phyloP scores from a whole-genome alignment of 257 asterid genomes.

The Nicotiana paniculata region DNA sequence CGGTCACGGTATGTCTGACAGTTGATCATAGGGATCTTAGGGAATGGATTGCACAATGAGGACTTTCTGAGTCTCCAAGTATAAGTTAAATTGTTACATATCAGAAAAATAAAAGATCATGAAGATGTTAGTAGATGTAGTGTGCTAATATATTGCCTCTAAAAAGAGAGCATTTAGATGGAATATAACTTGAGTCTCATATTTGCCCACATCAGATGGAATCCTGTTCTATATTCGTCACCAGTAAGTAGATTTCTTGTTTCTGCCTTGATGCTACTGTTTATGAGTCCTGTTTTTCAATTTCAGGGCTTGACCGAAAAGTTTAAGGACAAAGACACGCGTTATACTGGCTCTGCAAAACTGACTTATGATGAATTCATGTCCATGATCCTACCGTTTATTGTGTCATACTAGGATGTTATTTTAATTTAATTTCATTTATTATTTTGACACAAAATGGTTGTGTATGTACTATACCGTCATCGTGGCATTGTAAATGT shows the following conservation, averaged over 20 bases:
- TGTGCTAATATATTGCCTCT: neutral
- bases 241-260: neutral
- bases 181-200: neutral
- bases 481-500: neutral
- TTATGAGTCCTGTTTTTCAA: neutral
- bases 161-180: neutral
- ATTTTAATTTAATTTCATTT: neutral
- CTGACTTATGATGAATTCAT: slow-evolving; percentile 60
- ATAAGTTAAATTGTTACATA: neutral
- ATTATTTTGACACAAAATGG: neutral
- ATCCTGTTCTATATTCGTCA: neutral
- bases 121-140: neutral
- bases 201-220: neutral
- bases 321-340: slow-evolving; percentile 81
- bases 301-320: slow-evolving; percentile 84
- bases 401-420: slow-evolving; percentile 24
- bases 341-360: slow-evolving; percentile 71
- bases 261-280: neutral
- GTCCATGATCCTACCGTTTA: slow-evolving; percentile 73
- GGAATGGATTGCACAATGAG: neutral
- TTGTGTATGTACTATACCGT: neutral
- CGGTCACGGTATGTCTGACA: neutral
- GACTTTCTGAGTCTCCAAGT: neutral
- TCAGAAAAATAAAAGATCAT: neutral
- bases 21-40: neutral